Percentiles rank a stretch among this genome's conserved stretches.
Conservation (phyloP, 73 alveolate species). For the Paraurostyla sp. region DNA sequence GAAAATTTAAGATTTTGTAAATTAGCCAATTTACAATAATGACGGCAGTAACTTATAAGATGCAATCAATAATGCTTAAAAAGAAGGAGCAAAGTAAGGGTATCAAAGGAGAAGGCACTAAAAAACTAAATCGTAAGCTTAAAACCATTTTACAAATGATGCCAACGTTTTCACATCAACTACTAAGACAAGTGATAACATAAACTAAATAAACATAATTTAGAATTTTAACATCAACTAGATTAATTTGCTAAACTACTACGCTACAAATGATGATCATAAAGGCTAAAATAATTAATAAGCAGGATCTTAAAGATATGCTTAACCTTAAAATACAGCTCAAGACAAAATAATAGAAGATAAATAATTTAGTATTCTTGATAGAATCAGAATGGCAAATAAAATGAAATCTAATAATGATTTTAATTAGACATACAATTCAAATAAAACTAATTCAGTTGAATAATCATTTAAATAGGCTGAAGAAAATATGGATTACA, state of each 20-base stretch:
- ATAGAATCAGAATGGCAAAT: slow-evolving; percentile 32
- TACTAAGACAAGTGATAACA: not conserved
- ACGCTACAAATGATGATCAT: no score
- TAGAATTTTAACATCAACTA: slow-evolving; percentile 22
- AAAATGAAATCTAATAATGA: no score
- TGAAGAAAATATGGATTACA: no score
- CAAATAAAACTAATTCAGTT: not conserved
- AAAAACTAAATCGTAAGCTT: slow-evolving; percentile 1
- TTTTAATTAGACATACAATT: no score
- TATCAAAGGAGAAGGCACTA: slow-evolving; percentile 5
- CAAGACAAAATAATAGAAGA: not conserved
- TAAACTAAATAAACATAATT: slow-evolving; percentile 1
- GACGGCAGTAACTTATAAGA: not conserved
- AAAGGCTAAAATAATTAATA: no score
- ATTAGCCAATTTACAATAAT: not conserved
- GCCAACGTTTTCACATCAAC: not conserved
- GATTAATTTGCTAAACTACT: not conserved
- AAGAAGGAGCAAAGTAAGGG: not conserved
- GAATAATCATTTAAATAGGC: no score
- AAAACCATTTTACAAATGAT: not conserved
- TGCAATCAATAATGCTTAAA: not conserved
- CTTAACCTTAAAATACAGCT: no score
- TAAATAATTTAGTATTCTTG: not conserved
- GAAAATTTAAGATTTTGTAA: not conserved
- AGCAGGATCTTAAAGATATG: no score